These are phyloP conservation scores for Paraleonurus japonicus DNA, from an alignment of 257 asterid species.

Conservation along the genomic window DNA sequence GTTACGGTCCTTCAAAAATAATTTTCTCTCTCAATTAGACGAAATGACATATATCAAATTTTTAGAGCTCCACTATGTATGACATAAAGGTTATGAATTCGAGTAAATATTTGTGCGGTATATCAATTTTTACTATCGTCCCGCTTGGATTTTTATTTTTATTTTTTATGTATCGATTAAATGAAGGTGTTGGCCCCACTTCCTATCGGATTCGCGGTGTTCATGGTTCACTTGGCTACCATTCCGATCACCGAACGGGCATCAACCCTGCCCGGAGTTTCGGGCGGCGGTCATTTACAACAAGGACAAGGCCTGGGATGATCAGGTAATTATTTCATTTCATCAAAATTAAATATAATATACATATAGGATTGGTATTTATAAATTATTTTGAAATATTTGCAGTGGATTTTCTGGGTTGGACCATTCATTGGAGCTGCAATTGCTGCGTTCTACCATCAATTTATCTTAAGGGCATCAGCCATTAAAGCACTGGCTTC, in stretches of 20 bases:
- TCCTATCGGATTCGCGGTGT: constrained; percentile 83
- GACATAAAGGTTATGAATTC: too few species aligned
- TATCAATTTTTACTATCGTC: too few species aligned
- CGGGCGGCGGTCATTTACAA: constrained; percentile 85
- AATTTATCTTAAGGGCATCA: constrained; percentile 36
- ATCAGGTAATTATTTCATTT: constrained; percentile 43
- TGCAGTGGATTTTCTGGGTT: constrained; percentile 56
- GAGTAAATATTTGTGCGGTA: too few species aligned
- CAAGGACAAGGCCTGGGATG: constrained; percentile 65
- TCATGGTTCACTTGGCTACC: constrained; percentile 89
- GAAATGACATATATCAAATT: too few species aligned
- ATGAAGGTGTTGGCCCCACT: constrained; percentile 75
- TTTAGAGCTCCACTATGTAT: too few species aligned
- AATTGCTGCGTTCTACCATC: constrained; percentile 44
- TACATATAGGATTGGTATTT: not conserved
- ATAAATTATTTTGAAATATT: not conserved
- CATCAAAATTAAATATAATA: not conserved
- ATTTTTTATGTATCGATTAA: too few species aligned
- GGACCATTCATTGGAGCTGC: constrained; percentile 53
- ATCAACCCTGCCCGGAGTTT: constrained; percentile 87
- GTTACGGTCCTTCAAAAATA: too few species aligned
- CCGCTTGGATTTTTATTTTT: too few species aligned
- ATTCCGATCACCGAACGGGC: constrained; percentile 85
- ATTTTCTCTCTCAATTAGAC: too few species aligned
- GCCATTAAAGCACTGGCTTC: constrained; percentile 47